Conservation (phyloP, 441 rosid genomes). For the Adansonia madagascariensis region DNA sequence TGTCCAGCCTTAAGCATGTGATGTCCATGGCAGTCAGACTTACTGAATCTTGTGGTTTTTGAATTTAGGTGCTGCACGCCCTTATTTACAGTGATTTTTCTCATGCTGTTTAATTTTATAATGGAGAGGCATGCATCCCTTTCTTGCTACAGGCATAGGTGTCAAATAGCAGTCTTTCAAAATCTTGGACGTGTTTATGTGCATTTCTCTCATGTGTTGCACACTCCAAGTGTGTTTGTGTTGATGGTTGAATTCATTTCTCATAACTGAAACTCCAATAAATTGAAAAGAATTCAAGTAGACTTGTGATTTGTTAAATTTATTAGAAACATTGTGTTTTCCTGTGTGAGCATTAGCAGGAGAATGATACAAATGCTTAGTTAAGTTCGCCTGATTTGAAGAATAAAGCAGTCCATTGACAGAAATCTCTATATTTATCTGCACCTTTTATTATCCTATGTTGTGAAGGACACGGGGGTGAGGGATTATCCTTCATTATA, state of each 20-base stretch:
- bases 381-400: not conserved
- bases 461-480: not conserved
- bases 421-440: not conserved
- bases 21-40: not conserved
- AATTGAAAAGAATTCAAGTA: not conserved
- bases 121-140: not conserved
- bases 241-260: not conserved
- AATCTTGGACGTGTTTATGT: not conserved
- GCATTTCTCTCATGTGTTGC: not conserved
- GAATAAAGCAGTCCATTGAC: not conserved
- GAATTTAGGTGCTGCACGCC: not conserved
- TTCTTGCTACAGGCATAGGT: not conserved
- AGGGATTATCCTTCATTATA: constrained; percentile 9
- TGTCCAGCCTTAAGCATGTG: not conserved
- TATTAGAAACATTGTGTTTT: not conserved
- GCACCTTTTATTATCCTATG: not conserved
- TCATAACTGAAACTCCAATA: too few relatives aligned
- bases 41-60: not conserved
- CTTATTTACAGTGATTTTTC: constrained; percentile 1
- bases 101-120: not conserved
- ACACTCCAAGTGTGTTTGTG: constrained; percentile 2
- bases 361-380: not conserved
- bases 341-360: not conserved
- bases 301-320: not conserved
- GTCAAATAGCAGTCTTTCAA: not conserved